These are phyloP conservation scores for Coriaria nepalensis DNA, from an alignment of 306 rosid species.

Conservation along the genomic window DNA sequence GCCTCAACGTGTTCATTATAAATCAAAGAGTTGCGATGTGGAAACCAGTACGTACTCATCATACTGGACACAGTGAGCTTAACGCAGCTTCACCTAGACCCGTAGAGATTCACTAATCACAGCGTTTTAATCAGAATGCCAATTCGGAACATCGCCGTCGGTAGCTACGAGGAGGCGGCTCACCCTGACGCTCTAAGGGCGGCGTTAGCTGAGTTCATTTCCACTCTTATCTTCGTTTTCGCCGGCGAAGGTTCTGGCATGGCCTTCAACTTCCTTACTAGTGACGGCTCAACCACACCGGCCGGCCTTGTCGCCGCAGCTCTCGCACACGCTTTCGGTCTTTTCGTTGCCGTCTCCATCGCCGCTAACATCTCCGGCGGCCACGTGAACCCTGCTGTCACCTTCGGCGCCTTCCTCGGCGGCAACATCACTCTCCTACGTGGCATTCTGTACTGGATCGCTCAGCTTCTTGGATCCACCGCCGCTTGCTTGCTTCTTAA, in stretches of 20 bases:
- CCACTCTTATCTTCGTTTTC: constrained; percentile 55
- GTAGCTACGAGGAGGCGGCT: constrained; percentile 35
- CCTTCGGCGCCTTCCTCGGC: constrained; percentile 59
- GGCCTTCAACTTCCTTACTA: constrained; percentile 45
- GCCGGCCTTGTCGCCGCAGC: constrained; percentile 48
- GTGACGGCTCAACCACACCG: constrained; percentile 30
- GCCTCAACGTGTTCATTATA: constrained; percentile 3
- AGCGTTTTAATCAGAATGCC: constrained; percentile 23
- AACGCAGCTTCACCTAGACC: background rate
- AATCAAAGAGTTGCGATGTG: background rate
- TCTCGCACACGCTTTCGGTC: constrained; percentile 52
- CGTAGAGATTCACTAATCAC: too few relatives aligned
- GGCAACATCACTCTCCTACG: constrained; percentile 50
- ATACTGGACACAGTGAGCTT: too few relatives aligned
- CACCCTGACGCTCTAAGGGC: constrained; percentile 44
- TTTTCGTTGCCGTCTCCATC: constrained; percentile 52
- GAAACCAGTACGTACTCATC: background rate
- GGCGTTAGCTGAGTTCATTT: constrained; percentile 46
- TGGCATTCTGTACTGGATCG: constrained; percentile 43
- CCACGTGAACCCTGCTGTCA: constrained; percentile 71
- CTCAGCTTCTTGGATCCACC: constrained; percentile 56
- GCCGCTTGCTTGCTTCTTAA: constrained; percentile 42
- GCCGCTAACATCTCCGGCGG: constrained; percentile 60
- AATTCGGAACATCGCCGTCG: constrained; percentile 47
- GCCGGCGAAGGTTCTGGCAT: constrained; percentile 53